phyloP scores from a whole-genome alignment of 805 yeast genomes.

The Spathaspora boniae region DNA sequence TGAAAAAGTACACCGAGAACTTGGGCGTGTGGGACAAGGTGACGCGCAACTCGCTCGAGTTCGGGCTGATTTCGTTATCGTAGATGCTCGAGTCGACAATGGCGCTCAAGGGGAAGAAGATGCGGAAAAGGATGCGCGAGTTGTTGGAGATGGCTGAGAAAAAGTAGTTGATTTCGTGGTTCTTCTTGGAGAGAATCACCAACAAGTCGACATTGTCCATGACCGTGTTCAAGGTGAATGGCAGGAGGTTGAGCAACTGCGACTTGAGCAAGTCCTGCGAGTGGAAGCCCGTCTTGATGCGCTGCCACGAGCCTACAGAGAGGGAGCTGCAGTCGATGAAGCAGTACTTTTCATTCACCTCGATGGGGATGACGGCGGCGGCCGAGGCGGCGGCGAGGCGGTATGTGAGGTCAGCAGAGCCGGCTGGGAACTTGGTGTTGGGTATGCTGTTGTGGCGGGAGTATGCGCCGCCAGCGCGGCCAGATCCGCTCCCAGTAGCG shows the following conservation, averaged over 20 bases:
- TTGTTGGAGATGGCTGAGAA: conserved; percentile 70
- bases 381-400: background rate
- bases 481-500: conserved; percentile 2
- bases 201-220: conserved; percentile 70
- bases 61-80: conserved; percentile 42
- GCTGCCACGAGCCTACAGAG: conserved; percentile 78
- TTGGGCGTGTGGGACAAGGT: conserved; percentile 61
- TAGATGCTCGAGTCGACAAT: conserved; percentile 56
- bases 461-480: conserved; percentile 10
- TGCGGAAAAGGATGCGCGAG: conserved; percentile 65
- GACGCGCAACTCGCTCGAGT: conserved; percentile 45
- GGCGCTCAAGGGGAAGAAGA: conserved; percentile 65
- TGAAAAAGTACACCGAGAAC: conserved; percentile 72
- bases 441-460: conserved; percentile 5
- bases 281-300: conserved; percentile 62
- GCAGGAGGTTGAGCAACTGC: conserved; percentile 60
- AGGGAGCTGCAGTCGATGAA: conserved; percentile 66
- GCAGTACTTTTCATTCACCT: conserved; percentile 59
- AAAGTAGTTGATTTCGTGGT: conserved; percentile 72
- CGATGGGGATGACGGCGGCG: conserved; percentile 52
- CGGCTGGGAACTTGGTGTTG: conserved; percentile 5
- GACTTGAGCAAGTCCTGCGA: conserved; percentile 38
- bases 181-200: conserved; percentile 66
- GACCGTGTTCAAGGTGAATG: conserved; percentile 56
- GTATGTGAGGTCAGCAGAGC: conserved; percentile 3